Conservation (phyloP, 495 filamentous ascomycete species). For the Neurospora pannonica region DNA sequence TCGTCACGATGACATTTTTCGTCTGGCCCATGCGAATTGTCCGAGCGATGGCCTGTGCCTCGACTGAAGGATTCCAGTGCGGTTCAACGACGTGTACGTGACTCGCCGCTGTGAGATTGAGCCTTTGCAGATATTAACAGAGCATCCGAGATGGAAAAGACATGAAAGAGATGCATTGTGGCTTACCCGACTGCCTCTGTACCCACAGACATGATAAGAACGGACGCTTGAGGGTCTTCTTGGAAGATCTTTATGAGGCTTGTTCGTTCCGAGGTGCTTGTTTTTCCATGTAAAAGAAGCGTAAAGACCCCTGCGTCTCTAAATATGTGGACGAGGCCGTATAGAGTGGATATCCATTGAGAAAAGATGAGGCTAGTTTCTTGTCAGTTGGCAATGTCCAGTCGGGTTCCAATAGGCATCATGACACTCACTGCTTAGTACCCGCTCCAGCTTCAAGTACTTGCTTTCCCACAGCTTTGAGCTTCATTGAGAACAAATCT, state of each 20-base stretch:
- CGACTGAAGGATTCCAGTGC: constrained; percentile 48
- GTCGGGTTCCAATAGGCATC: constrained; percentile 1
- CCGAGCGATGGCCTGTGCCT: constrained; percentile 42
- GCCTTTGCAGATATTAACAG: constrained; percentile 12
- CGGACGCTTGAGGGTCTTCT: constrained; percentile 6
- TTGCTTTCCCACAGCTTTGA: constrained; percentile 3
- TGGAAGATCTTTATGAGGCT: constrained; percentile 1
- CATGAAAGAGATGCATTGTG: neutral
- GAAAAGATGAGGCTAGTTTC: constrained; percentile 41
- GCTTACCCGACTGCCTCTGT: constrained; percentile 42
- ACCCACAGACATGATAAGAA: constrained; percentile 45
- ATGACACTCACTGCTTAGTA: constrained; percentile 5
- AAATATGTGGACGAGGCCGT: constrained; percentile 25
- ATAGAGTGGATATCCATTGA: constrained; percentile 38
- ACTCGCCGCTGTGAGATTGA: constrained; percentile 40
- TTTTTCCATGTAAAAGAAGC: constrained; percentile 16
- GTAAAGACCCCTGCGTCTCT: constrained; percentile 16
- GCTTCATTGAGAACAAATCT: constrained; percentile 3
- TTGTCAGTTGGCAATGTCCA: no score
- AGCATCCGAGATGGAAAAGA: neutral
- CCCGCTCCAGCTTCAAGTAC: neutral
- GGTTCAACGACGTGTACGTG: constrained; percentile 42
- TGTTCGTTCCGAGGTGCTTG: constrained; percentile 25
- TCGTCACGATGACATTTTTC: constrained; percentile 30
- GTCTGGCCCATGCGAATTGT: constrained; percentile 39